Percentiles rank a stretch among this genome's conserved stretches.
Evolutionary conservation across 345 rosid species (phyloP).

Genomic region (Bruguiera sexangula): DNA sequence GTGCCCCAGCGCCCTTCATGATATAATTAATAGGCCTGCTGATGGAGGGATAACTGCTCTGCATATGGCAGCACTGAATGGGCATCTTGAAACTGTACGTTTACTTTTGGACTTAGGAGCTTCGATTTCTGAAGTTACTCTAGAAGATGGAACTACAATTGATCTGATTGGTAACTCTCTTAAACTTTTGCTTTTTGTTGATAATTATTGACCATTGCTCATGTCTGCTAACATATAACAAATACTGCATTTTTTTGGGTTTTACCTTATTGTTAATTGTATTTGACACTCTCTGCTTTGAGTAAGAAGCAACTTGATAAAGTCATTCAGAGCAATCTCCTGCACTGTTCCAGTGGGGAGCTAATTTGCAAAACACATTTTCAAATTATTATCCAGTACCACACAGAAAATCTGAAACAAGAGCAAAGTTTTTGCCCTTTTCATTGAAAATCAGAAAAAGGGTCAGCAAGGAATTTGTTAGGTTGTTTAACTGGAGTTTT

Average conservation of each 20-base stretch:
- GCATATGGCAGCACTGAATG: constrained; percentile 92
- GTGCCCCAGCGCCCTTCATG: constrained; percentile 52
- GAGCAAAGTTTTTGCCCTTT: too few species aligned
- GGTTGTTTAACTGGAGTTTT: too few species aligned
- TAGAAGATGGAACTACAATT: constrained; percentile 88
- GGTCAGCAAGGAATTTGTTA: too few species aligned
- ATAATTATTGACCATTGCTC: neutral
- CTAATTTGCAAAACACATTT: too few species aligned
- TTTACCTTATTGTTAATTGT: neutral
- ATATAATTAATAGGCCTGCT: constrained; percentile 72
- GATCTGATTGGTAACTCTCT: constrained; percentile 73
- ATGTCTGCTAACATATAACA: constrained; percentile 1
- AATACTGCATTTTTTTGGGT: neutral
- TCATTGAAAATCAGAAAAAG: too few species aligned
- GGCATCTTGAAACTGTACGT: constrained; percentile 75
- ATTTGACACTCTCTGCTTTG: too few species aligned
- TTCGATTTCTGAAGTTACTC: constrained; percentile 63
- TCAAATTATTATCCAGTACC: too few species aligned
- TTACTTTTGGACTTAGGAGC: constrained; percentile 91
- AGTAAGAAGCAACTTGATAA: too few species aligned
- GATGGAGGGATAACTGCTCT: constrained; percentile 96
- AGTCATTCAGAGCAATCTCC: too few species aligned
- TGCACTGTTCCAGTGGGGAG: too few species aligned
- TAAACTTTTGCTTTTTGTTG: neutral
- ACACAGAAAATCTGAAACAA: too few species aligned